Evolutionary conservation across 305 asterid genomes (phyloP).

Genomic region (Solanum aculeatissimum): DNA sequence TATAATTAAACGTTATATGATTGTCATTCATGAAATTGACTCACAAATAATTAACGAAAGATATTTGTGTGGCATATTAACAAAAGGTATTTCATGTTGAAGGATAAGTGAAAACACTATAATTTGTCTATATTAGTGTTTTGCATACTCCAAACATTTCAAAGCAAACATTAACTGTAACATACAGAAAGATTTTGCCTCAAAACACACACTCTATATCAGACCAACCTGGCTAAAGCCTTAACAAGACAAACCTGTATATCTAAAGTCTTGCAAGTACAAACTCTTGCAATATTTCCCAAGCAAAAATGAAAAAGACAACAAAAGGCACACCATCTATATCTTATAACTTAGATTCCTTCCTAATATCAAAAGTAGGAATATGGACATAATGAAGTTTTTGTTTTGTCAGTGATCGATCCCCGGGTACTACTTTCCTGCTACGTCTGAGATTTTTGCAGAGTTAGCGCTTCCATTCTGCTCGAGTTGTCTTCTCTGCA

Average conservation of each 20-base stretch:
- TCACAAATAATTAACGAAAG: too few species aligned
- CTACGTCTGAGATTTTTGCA: not conserved
- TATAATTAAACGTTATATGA: too few species aligned
- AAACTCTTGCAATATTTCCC: not conserved
- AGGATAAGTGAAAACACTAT: not conserved
- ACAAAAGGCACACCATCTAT: not conserved
- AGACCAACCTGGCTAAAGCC: not conserved
- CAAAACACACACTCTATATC: not conserved
- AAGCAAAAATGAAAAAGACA: not conserved
- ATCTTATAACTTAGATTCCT: not conserved
- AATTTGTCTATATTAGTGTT: not conserved
- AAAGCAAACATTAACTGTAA: not conserved
- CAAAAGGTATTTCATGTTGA: not conserved
- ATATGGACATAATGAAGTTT: not conserved
- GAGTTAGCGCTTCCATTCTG: constrained; percentile 31
- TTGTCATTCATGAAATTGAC: too few species aligned
- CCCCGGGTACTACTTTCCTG: not conserved
- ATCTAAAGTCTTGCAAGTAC: not conserved
- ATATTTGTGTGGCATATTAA: too few species aligned
- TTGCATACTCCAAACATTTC: not conserved
- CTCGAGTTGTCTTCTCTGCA: constrained; percentile 31
- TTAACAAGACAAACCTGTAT: not conserved
- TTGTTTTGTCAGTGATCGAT: not conserved
- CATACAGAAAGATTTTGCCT: not conserved
- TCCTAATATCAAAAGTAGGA: not conserved